Conservation (phyloP, 225 moss, liverwort and hornwort species). For the Bryum argenteum region DNA sequence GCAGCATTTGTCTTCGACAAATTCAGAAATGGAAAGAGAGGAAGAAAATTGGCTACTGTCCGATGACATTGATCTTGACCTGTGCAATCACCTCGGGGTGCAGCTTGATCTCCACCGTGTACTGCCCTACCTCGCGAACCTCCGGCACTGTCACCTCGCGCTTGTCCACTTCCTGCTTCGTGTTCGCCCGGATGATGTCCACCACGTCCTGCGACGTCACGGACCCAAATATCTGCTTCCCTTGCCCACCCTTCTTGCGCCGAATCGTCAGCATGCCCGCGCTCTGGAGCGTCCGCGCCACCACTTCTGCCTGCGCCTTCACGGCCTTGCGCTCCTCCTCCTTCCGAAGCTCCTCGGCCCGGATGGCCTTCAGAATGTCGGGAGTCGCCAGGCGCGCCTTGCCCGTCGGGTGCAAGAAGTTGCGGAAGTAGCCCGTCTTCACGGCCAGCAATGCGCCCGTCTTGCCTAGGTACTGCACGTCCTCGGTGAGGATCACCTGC, state of each 20-base stretch:
- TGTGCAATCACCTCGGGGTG: slow-evolving; percentile 84
- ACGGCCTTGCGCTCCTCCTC: slow-evolving; percentile 68
- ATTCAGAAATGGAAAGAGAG: neutral
- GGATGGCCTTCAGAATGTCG: slow-evolving; percentile 88
- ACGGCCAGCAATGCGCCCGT: slow-evolving; percentile 75
- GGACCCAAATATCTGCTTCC: slow-evolving; percentile 91
- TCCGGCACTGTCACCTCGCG: slow-evolving; percentile 90
- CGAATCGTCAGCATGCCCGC: slow-evolving; percentile 69
- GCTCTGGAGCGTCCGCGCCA: slow-evolving; percentile 77
- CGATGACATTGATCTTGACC: slow-evolving; percentile 91
- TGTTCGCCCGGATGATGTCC: slow-evolving; percentile 83
- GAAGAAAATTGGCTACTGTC: slow-evolving; percentile 50
- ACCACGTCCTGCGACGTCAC: slow-evolving; percentile 92
- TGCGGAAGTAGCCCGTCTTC: slow-evolving; percentile 93
- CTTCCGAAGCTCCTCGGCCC: slow-evolving; percentile 62
- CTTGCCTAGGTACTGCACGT: slow-evolving; percentile 84
- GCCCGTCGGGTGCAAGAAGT: slow-evolving; percentile 72
- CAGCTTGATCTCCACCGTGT: slow-evolving; percentile 83
- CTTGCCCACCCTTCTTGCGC: slow-evolving; percentile 88
- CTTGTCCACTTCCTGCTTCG: slow-evolving; percentile 88
- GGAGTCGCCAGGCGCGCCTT: slow-evolving; percentile 87
- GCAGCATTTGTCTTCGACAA: slow-evolving; percentile 30
- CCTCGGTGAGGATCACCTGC: slow-evolving; percentile 84
- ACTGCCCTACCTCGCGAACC: slow-evolving; percentile 86
- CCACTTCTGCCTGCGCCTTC: slow-evolving; percentile 78